Evolutionary conservation across 148 eudicot species (phyloP).

Genomic region (Pharnaceum exiguum): DNA sequence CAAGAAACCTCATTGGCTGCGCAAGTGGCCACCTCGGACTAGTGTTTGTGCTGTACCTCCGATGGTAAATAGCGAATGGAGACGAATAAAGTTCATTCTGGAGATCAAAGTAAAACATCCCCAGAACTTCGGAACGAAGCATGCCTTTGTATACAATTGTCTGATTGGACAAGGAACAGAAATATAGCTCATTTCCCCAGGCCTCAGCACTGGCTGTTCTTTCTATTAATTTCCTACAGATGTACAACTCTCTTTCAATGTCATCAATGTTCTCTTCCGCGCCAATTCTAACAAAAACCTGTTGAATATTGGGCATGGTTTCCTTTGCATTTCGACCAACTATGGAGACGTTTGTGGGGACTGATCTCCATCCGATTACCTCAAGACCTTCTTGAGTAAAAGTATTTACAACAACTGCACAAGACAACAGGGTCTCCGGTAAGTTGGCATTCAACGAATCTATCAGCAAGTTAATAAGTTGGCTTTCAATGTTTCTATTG

Average conservation of each 20-base stretch:
- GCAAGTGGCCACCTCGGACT: constrained; percentile 99
- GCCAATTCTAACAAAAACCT: constrained; percentile 67
- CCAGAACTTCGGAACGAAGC: constrained; percentile 96
- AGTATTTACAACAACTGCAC: constrained; percentile 55
- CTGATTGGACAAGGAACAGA: constrained; percentile 94
- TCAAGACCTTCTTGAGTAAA: constrained; percentile 91
- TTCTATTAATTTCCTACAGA: constrained; percentile 89
- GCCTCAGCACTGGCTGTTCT: constrained; percentile 56
- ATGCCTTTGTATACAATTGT: constrained; percentile 97
- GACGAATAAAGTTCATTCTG: constrained; percentile 72
- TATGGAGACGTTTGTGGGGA: constrained; percentile 67
- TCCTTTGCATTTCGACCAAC: constrained; percentile 86
- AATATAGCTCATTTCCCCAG: constrained; percentile 92
- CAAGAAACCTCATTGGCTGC: constrained; percentile 99
- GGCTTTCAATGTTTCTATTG: no score
- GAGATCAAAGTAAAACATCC: constrained; percentile 78
- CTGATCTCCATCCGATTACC: constrained; percentile 96
- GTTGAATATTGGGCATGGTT: constrained; percentile 97
- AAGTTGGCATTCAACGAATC: neutral
- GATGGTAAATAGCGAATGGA: constrained; percentile 92
- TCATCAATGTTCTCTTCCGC: constrained; percentile 82
- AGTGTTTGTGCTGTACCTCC: constrained; percentile 97
- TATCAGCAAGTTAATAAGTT: no score
- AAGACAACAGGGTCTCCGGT: constrained; percentile 2
- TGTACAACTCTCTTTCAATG: constrained; percentile 90